These are phyloP conservation scores for Leccinellum albellum DNA, from an alignment of 768 basidiomycete genomes.

Conservation along the genomic window DNA sequence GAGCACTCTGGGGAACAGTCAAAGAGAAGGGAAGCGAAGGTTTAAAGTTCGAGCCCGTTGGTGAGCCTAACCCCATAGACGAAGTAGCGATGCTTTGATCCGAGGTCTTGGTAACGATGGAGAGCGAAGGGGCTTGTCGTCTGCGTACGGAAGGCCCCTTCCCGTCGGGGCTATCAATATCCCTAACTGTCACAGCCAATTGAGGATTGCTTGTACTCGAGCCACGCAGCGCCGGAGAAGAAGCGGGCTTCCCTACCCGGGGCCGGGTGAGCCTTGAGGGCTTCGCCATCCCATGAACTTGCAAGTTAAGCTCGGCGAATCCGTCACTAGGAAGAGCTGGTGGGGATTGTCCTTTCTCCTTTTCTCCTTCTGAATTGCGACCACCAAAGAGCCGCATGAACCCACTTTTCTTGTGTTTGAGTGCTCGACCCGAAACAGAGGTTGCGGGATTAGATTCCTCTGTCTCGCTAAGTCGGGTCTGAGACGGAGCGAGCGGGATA, in stretches of 20 bases:
- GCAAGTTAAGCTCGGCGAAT: conserved; percentile 26
- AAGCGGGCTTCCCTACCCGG: conserved; percentile 42
- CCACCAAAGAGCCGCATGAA: conserved; percentile 76
- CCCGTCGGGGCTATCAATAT: conserved; percentile 15
- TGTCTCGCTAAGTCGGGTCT: conserved; percentile 38
- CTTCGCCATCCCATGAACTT: conserved; percentile 27
- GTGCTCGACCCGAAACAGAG: conserved; percentile 36
- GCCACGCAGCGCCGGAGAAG: conserved; percentile 36
- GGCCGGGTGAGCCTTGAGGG: conserved; percentile 23
- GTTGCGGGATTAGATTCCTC: conserved; percentile 34
- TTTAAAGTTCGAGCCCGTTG: conserved; percentile 11
- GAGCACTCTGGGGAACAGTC: conserved; percentile 55
- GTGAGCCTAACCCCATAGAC: conserved; percentile 7
- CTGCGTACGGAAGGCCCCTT: conserved; percentile 24
- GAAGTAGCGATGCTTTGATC: conserved; percentile 13
- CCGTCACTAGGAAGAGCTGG: conserved; percentile 53
- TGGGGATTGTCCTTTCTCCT: conserved; percentile 42
- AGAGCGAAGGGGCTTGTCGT: conserved; percentile 28
- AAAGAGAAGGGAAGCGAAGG: conserved; percentile 12
- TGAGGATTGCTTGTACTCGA: conserved; percentile 11
- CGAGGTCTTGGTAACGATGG: conserved; percentile 27
- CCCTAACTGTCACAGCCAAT: conserved; percentile 11
- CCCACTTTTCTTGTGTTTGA: conserved; percentile 78
- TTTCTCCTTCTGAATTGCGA: conserved; percentile 31
- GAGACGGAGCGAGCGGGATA: conserved; percentile 34